Evolutionary conservation across 2,329 filamentous ascomycete species (phyloP).

Genomic region (Aspergillus ochraceoroseus): DNA sequence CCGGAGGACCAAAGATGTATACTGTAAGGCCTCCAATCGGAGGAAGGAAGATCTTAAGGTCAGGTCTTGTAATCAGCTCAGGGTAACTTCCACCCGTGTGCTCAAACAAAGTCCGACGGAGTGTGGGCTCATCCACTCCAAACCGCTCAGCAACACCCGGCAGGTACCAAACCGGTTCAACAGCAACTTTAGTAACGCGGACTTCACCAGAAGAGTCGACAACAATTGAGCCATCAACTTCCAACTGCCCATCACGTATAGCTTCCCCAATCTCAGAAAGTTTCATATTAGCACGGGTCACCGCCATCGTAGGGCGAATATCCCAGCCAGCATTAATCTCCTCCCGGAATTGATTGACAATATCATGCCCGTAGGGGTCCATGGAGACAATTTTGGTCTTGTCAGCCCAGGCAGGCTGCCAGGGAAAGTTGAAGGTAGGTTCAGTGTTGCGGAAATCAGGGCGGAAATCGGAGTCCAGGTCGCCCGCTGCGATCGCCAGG

Average conservation of each 20-base stretch:
- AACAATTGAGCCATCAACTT: slow-evolving; percentile 81
- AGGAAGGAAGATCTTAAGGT: slow-evolving; percentile 92
- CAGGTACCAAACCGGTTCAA: slow-evolving; percentile 88
- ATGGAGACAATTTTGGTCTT: slow-evolving; percentile 94
- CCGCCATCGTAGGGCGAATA: slow-evolving; percentile 82
- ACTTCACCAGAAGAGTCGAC: slow-evolving; percentile 81
- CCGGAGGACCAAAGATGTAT: slow-evolving; percentile 93
- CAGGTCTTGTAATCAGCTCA: slow-evolving; percentile 87
- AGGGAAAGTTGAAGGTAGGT: slow-evolving; percentile 82
- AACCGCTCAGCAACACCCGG: slow-evolving; percentile 88
- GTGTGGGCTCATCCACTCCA: slow-evolving; percentile 79
- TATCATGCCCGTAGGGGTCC: slow-evolving; percentile 86
- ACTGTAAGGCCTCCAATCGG: slow-evolving; percentile 94
- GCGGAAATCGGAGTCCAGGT: slow-evolving; percentile 76
- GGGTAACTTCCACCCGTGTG: slow-evolving; percentile 95
- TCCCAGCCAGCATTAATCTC: slow-evolving; percentile 67
- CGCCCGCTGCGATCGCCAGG: slow-evolving; percentile 83
- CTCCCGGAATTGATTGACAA: slow-evolving; percentile 73
- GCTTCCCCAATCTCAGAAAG: slow-evolving; percentile 91
- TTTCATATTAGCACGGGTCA: slow-evolving; percentile 93
- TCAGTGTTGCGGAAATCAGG: slow-evolving; percentile 80
- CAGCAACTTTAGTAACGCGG: slow-evolving; percentile 91
- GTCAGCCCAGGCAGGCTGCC: slow-evolving; percentile 84
- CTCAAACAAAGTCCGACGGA: slow-evolving; percentile 85
- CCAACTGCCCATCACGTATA: slow-evolving; percentile 70